Conservation (phyloP, 345 rosid genomes). For the Erucastrum elatum region DNA sequence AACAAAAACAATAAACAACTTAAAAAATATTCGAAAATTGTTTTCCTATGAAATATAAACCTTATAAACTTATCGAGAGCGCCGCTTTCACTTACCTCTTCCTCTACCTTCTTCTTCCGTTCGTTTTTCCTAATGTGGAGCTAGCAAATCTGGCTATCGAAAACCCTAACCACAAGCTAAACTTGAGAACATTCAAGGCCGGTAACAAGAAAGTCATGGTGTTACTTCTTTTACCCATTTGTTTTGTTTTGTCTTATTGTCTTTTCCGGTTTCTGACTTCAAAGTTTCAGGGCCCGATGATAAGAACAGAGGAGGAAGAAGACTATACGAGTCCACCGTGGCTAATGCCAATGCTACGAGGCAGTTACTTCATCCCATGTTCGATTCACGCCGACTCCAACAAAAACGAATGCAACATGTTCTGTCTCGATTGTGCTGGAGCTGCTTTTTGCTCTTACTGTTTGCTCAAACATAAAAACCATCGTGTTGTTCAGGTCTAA, state of each 20-base stretch:
- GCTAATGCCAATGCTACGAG: conserved; percentile 73
- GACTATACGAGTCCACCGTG: conserved; percentile 59
- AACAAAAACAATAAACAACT: conserved; percentile 12
- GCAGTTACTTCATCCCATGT: conserved; percentile 70
- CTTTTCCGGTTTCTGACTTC: conserved; percentile 7
- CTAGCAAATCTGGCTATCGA: conserved; percentile 40
- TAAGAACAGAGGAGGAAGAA: conserved; percentile 46
- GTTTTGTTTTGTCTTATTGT: background rate
- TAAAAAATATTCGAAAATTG: background rate
- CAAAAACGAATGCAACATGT: conserved; percentile 85
- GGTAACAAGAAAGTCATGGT: conserved; percentile 53
- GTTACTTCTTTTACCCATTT: background rate
- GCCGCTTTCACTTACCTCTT: conserved; percentile 37
- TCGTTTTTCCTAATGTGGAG: conserved; percentile 6
- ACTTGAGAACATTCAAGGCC: conserved; percentile 40
- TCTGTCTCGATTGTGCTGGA: conserved; percentile 80
- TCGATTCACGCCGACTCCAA: conserved; percentile 60
- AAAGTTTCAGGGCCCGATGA: conserved; percentile 40
- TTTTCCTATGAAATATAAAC: conserved; percentile 32
- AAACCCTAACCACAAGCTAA: conserved; percentile 31
- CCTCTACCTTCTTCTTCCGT: conserved; percentile 10
- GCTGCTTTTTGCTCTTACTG: conserved; percentile 81
- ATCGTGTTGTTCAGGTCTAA: conserved; percentile 73
- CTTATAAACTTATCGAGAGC: conserved; percentile 34
- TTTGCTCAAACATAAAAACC: conserved; percentile 62